A percentile compares a stretch with the other conserved stretches of the same genome.
Conservation (phyloP, 257 asterid genomes). For the Solanum lignicaule region DNA sequence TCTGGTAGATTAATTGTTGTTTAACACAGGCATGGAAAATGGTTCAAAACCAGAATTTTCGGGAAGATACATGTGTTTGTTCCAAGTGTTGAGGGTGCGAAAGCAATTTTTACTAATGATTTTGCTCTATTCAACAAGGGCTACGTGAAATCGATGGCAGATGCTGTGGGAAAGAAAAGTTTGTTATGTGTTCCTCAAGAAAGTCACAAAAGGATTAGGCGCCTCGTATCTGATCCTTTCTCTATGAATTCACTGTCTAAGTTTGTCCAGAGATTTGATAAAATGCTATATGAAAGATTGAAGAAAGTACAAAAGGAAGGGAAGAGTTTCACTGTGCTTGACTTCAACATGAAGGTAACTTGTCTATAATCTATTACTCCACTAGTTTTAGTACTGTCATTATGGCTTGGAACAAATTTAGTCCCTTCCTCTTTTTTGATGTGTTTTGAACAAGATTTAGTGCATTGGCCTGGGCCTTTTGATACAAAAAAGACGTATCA, state of each 20-base stretch:
- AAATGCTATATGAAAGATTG: slow-evolving; percentile 22
- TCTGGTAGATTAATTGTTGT: neutral
- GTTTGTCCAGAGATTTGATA: slow-evolving; percentile 34
- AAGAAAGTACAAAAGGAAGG: slow-evolving; percentile 24
- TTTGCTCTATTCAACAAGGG: slow-evolving; percentile 44
- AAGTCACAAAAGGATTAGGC: slow-evolving; percentile 34
- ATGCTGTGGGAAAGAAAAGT: slow-evolving; percentile 48
- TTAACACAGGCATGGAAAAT: slow-evolving; percentile 35
- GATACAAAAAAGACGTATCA: neutral
- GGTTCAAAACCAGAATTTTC: slow-evolving; percentile 52
- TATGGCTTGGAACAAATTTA: neutral
- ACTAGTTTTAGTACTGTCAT: neutral
- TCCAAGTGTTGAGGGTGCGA: slow-evolving; percentile 50
- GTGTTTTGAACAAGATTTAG: neutral
- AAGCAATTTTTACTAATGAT: slow-evolving; percentile 31
- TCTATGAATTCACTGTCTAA: slow-evolving; percentile 40
- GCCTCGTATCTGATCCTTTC: slow-evolving; percentile 44
- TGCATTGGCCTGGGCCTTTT: neutral
- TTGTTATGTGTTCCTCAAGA: slow-evolving; percentile 32
- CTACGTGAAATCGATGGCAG: slow-evolving; percentile 45
- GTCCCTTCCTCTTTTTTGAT: neutral
- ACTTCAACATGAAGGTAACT: slow-evolving; percentile 45
- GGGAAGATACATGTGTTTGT: slow-evolving; percentile 41
- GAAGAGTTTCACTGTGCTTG: slow-evolving; percentile 34
- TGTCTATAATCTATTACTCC: neutral